Evolutionary conservation across 2,329 filamentous ascomycete species (phyloP).

Genomic region (Sporothrix variecibatus): DNA sequence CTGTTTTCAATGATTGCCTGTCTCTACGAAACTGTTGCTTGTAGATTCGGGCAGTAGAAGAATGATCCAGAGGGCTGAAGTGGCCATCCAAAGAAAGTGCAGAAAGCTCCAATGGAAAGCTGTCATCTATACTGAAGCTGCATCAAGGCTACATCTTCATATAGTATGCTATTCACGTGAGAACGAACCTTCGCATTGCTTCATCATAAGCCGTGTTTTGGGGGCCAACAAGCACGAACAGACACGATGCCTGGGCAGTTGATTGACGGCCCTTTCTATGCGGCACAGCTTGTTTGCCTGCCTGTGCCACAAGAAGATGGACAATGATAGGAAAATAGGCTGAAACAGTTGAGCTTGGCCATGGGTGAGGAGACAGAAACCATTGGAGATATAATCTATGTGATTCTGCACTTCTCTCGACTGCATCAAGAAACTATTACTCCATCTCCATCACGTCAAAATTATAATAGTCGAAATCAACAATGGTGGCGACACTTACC

Average conservation of each 20-base stretch:
- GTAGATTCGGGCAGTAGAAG: neutral
- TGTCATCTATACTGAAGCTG: neutral
- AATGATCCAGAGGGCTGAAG: neutral
- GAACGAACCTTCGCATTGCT: neutral
- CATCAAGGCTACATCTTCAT: too few relatives aligned
- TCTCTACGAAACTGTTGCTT: neutral
- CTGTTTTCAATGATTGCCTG: neutral
- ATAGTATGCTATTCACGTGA: too few relatives aligned
- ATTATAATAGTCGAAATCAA: neutral
- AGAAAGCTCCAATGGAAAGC: neutral
- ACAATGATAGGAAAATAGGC: neutral
- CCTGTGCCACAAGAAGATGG: neutral
- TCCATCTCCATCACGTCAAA: neutral
- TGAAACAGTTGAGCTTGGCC: neutral
- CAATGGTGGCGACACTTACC: neutral
- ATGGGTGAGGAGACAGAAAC: neutral
- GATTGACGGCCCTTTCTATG: neutral
- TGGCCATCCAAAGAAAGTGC: neutral
- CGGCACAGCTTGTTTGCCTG: neutral
- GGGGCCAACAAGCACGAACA: neutral
- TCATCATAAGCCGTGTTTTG: neutral
- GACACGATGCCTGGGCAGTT: neutral
- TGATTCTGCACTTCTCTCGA: neutral
- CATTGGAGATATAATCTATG: neutral
- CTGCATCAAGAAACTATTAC: too few relatives aligned